Percentiles rank a stretch among this genome's conserved stretches.
phyloP scores from a whole-genome alignment of 176 grass and related monocot genomes.

The Carex littledalei region DNA sequence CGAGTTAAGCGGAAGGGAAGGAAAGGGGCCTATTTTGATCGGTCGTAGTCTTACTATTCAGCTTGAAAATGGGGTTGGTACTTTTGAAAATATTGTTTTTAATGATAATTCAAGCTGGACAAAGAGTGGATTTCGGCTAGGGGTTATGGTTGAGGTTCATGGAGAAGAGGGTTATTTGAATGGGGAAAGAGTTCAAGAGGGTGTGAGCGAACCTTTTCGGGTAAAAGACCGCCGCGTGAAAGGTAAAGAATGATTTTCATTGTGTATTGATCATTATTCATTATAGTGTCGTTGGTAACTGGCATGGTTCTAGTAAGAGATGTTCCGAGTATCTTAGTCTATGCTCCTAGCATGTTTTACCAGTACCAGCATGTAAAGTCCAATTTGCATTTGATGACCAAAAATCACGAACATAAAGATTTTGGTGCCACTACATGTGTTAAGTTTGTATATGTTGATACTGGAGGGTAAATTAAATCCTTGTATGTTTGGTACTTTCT shows the following conservation, averaged over 20 bases:
- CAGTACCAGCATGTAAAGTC: no score
- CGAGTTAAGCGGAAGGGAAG: neutral
- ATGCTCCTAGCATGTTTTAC: no score
- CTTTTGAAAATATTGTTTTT: neutral
- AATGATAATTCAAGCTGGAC: constrained; percentile 11
- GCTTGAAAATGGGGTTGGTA: neutral
- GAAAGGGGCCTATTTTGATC: neutral
- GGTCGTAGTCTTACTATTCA: neutral
- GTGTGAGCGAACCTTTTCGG: neutral
- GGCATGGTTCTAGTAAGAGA: no score
- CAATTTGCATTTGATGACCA: no score
- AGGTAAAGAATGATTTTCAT: no score
- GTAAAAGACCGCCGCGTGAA: neutral
- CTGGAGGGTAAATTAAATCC: no score
- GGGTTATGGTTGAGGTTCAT: neutral
- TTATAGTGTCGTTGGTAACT: no score
- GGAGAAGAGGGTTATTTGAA: neutral
- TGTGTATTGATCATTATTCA: no score
- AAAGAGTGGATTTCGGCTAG: neutral
- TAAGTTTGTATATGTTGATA: neutral
- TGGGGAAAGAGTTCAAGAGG: neutral
- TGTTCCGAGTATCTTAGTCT: no score
- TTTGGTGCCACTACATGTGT: no score
- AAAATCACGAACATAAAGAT: no score
- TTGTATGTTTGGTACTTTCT: no score